Conservation (phyloP, 139 green algal genomes). For the Chlamydomonas incerta region DNA sequence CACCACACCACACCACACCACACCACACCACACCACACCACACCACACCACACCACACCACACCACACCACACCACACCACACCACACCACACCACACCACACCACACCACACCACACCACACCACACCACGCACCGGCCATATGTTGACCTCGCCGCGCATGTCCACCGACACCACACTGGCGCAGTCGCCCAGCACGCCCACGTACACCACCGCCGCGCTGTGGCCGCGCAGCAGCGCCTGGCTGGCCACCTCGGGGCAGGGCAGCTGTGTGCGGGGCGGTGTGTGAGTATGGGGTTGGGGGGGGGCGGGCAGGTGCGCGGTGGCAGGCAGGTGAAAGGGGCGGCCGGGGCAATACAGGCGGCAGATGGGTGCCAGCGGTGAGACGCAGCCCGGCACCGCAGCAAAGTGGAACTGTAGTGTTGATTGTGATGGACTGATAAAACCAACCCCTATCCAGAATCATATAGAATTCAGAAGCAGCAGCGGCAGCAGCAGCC, state of each 20-base stretch:
- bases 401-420: too few species aligned
- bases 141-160: constrained; percentile 41
- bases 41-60: neutral
- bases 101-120: neutral
- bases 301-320: neutral
- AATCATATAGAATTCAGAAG: too few species aligned
- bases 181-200: constrained; percentile 56
- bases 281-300: neutral
- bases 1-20: too few species aligned
- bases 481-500: too few species aligned
- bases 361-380: neutral
- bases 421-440: too few species aligned
- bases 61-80: neutral
- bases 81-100: neutral
- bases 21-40: neutral
- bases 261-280: neutral
- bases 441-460: too few species aligned
- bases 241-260: constrained; percentile 29
- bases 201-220: constrained; percentile 51
- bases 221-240: constrained; percentile 58
- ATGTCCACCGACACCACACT: constrained; percentile 53
- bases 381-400: too few species aligned
- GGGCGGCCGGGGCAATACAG: too few species aligned
- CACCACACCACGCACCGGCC: constrained; percentile 28
- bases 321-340: neutral